Conservation (phyloP, 306 rosid genomes). For the Quercus ilex region DNA sequence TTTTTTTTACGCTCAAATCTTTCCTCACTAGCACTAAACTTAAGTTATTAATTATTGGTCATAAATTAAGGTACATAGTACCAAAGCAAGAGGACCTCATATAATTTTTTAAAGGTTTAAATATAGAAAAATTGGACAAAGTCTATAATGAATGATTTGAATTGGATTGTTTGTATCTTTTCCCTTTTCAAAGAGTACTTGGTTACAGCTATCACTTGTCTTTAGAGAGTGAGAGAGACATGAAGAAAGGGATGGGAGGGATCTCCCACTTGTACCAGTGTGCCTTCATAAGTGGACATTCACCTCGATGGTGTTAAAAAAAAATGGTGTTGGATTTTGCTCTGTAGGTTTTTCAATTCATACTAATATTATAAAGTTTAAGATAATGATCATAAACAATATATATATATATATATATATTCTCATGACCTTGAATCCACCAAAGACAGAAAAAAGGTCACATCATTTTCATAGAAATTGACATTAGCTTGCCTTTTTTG, state of each 20-base stretch:
- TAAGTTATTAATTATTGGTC: background rate
- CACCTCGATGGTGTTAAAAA: slow-evolving; percentile 5
- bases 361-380: slow-evolving; percentile 12
- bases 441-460: background rate
- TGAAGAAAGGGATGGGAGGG: background rate
- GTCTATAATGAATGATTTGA: background rate
- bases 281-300: slow-evolving; percentile 7
- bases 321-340: slow-evolving; percentile 20
- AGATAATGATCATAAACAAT: slow-evolving; percentile 2
- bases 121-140: background rate
- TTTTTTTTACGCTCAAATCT: background rate
- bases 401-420: slow-evolving; percentile 7
- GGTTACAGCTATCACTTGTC: slow-evolving; percentile 51
- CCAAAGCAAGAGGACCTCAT: background rate
- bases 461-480: background rate
- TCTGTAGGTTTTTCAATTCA: background rate
- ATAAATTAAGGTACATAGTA: background rate
- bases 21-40: background rate
- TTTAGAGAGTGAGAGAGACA: background rate
- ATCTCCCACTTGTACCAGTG: background rate
- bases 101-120: background rate
- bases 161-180: slow-evolving; percentile 9
- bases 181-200: slow-evolving; percentile 32
- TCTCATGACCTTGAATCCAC: slow-evolving; percentile 19
- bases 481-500: background rate